Base-by-base conservation (phyloP, 352 stramenopile species). In the Globisporangium echinulatum region DNA sequence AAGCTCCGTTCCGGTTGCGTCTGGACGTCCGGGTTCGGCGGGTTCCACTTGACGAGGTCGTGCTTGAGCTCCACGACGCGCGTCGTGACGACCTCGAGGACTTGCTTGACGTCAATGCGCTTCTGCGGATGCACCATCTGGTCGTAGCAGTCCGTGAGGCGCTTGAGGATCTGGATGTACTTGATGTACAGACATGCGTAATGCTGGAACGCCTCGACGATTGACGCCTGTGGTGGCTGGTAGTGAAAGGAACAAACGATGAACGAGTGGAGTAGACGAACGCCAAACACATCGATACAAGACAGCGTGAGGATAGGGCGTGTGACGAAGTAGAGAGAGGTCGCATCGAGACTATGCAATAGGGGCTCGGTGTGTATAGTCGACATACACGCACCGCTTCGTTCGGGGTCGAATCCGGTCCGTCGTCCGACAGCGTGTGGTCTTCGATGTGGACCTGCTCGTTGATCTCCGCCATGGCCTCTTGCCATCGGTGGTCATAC, bases 151-250 rank as follows among this genome's bases (percentile, higher is more conserved):
- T 87, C 80, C 38, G 95, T 71, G 52, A 98, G 72, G 2, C 87
- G 84, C 39, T 79, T 82, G 56, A 98, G 80, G 61, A 98, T 96
- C 67, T 98, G 85, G 52, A 94, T 80, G 66, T 97, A 97, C 75
- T 97, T 96, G 62, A 98, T 95, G 75, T 98, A 98, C 40, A 98
- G 72, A 52, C 86, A 96, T n/a, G 89, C 87, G 68, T 97, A 98
- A 70, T 98, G 90, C 73, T 97, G 85, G 70, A 97, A 97, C 2
- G 92, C 90, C 69, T 98, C 88, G 15, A 85, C 63, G 53, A 97
- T 96, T 38, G 74, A 86, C 40, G 87, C 76, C 65, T 92, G 77
- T 5, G 75, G 86, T 1, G 78, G 75, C 71, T 81, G 49, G 11
- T 48, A 33, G 25, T 33, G 25, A 33, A 2, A 33, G 25, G 25